Percentiles rank a stretch among this genome's conserved stretches.
Evolutionary conservation across 2,329 filamentous ascomycete species (phyloP).

Genomic region (Tympanopsis confertula): DNA sequence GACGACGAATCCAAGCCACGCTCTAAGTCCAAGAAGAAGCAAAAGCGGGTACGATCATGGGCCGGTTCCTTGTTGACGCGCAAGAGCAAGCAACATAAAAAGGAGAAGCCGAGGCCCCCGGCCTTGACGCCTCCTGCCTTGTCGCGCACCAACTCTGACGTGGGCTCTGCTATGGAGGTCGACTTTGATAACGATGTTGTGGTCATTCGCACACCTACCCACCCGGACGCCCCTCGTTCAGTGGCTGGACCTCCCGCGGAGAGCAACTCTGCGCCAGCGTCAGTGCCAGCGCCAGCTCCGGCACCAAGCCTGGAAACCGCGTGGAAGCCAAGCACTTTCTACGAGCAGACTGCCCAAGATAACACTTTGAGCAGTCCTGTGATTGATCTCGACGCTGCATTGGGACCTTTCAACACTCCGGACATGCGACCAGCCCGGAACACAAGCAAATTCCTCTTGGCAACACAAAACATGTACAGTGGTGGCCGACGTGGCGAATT

Average conservation of each 20-base stretch:
- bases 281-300: slow-evolving; percentile 5
- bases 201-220: slow-evolving; percentile 25
- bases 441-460: slow-evolving; percentile 21
- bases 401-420: slow-evolving; percentile 47
- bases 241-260: background rate
- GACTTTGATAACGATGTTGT: slow-evolving; percentile 35
- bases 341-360: slow-evolving; percentile 21
- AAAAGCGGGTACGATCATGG: slow-evolving; percentile 1
- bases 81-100: background rate
- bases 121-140: slow-evolving; percentile 7
- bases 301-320: slow-evolving; percentile 17
- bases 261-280: slow-evolving; percentile 12
- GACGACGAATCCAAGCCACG: background rate
- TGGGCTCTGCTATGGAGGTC: slow-evolving; percentile 26
- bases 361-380: slow-evolving; percentile 37
- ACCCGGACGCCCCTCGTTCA: slow-evolving; percentile 1
- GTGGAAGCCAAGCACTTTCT: slow-evolving; percentile 29
- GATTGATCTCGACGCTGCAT: slow-evolving; percentile 52
- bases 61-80: background rate
- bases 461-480: slow-evolving; percentile 31
- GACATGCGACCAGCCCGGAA: slow-evolving; percentile 20
- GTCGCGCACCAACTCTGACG: slow-evolving; percentile 22
- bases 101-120: background rate
- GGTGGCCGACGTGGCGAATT: slow-evolving; percentile 30
- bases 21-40: background rate